These are phyloP conservation scores for Colletotrichum tanaceti DNA, from an alignment of 2,329 filamentous ascomycete species.

Conservation along the genomic window DNA sequence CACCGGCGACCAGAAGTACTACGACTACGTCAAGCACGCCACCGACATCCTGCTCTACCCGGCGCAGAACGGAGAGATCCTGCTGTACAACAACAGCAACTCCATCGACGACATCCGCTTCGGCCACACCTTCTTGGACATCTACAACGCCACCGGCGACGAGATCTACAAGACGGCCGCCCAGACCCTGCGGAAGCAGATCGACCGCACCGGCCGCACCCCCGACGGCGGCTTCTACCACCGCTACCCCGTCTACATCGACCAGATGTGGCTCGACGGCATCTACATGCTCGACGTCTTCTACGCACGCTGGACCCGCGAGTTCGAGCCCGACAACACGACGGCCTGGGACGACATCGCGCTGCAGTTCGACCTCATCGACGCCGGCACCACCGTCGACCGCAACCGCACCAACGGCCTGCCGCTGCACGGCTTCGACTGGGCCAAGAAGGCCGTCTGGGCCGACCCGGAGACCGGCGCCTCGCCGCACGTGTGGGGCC, in stretches of 20 bases:
- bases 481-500: conserved; percentile 62
- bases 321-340: conserved; percentile 38
- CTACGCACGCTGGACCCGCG: conserved; percentile 49
- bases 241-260: conserved; percentile 45
- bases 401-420: conserved; percentile 54
- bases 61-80: conserved; percentile 41
- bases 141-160: conserved; percentile 33
- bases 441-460: conserved; percentile 59
- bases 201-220: conserved; percentile 36
- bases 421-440: conserved; percentile 64
- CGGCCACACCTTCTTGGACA: conserved; percentile 38
- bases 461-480: conserved; percentile 59
- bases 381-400: conserved; percentile 50
- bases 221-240: conserved; percentile 40
- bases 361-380: conserved; percentile 56
- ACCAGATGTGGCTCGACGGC: conserved; percentile 55
- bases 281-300: conserved; percentile 57
- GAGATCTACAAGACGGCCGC: conserved; percentile 40
- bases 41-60: conserved; percentile 44
- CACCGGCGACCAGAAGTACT: conserved; percentile 43
- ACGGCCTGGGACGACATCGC: conserved; percentile 58
- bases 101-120: conserved; percentile 41
- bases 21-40: conserved; percentile 44
- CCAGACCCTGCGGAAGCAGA: conserved; percentile 27
- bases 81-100: conserved; percentile 39